Conservation (phyloP, 352 stramenopile species). For the Globisporangium irregulare region DNA sequence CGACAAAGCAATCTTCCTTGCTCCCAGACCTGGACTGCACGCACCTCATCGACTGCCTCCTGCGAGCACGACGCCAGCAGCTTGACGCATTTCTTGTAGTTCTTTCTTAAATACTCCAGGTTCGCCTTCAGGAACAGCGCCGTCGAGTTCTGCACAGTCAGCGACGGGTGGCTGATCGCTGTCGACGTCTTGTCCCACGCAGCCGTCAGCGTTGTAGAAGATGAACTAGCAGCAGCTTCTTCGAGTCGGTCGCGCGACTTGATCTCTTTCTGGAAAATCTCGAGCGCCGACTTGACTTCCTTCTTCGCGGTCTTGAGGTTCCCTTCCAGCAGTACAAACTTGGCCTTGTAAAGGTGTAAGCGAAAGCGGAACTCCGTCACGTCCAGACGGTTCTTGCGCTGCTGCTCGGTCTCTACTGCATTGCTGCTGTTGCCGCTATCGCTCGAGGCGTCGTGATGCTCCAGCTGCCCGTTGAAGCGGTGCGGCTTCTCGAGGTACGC, state of each 20-base stretch:
- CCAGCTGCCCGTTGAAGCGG: constrained; percentile 78
- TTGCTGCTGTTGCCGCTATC: constrained; percentile 29
- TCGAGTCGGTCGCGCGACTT: constrained; percentile 43
- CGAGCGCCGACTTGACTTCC: constrained; percentile 90
- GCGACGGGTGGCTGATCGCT: constrained; percentile 67
- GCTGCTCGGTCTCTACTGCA: constrained; percentile 40
- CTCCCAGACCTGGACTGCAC: background rate
- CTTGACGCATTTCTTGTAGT: constrained; percentile 95
- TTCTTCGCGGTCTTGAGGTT: constrained; percentile 91
- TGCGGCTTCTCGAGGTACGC: constrained; percentile 90
- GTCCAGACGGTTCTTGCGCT: constrained; percentile 60
- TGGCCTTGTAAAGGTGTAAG: constrained; percentile 91
- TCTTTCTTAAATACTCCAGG: constrained; percentile 92
- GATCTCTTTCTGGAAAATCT: constrained; percentile 93
- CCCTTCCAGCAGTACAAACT: constrained; percentile 85
- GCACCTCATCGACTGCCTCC: constrained; percentile 75
- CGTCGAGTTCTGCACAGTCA: constrained; percentile 86
- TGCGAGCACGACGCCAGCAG: constrained; percentile 88
- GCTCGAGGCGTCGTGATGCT: constrained; percentile 36
- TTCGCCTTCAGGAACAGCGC: constrained; percentile 92
- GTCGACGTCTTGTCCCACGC: constrained; percentile 70
- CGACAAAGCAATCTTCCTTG: background rate
- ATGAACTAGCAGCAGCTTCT: constrained; percentile 15
- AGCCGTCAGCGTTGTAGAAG: constrained; percentile 12
- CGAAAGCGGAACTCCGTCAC: constrained; percentile 89